Percentiles rank a stretch among this genome's conserved stretches.
These are phyloP conservation scores for Aspergillus aculeatus DNA, from an alignment of 2,329 filamentous ascomycete species.

Conservation along the genomic window DNA sequence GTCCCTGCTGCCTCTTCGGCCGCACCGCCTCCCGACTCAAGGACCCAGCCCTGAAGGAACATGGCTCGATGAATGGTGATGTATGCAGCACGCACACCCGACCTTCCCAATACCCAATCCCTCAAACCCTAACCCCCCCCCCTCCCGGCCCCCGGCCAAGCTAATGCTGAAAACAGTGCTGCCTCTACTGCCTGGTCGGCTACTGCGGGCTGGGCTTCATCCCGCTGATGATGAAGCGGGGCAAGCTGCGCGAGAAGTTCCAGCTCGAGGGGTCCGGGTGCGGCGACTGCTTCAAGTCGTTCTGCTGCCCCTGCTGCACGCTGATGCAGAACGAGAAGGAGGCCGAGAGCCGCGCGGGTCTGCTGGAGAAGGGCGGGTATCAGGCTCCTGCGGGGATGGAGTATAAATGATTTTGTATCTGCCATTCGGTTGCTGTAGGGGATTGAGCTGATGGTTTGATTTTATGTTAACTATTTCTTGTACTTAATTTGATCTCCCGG, in stretches of 20 bases:
- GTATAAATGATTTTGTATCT: conserved; percentile 3
- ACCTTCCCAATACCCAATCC: background rate
- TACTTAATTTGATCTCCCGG: no score
- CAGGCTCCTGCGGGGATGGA: conserved; percentile 26
- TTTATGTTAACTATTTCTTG: no score
- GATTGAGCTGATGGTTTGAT: background rate
- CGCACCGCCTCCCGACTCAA: conserved; percentile 31
- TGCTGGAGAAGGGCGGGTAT: conserved; percentile 20
- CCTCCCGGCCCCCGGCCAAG: background rate
- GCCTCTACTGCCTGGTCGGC: conserved; percentile 31
- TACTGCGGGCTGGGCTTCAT: conserved; percentile 37
- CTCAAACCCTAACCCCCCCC: background rate
- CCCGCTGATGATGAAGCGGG: conserved; percentile 54
- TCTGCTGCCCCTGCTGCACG: conserved; percentile 58
- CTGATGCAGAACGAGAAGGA: conserved; percentile 62
- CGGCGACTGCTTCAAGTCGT: conserved; percentile 54
- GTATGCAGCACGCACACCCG: conserved; percentile 17
- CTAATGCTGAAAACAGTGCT: conserved; percentile 27
- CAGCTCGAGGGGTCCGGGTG: conserved; percentile 52
- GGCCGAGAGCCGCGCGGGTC: conserved; percentile 22
- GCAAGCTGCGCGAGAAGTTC: conserved; percentile 54
- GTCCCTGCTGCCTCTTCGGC: conserved; percentile 34
- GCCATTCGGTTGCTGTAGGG: no score
- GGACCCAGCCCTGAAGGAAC: conserved; percentile 29
- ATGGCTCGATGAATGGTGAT: conserved; percentile 28